Percentiles rank a stretch among this genome's conserved stretches.
Evolutionary conservation across 208 protist species (phyloP).

Genomic region (Wallacemonas collosoma): DNA sequence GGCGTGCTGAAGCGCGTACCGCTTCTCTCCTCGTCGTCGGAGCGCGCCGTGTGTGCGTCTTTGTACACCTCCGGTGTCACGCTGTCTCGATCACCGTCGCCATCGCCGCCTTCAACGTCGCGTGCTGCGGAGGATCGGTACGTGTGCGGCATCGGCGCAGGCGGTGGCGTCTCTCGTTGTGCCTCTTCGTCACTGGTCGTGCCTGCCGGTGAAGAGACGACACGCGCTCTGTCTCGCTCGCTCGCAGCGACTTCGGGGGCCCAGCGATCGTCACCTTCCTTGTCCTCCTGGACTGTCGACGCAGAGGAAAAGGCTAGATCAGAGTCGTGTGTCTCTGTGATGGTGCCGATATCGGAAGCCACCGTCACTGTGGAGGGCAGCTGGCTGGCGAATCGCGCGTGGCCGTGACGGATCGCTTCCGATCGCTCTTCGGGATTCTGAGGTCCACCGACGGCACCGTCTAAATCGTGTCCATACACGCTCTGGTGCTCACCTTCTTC

Average conservation of each 20-base stretch:
- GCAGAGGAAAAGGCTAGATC: neutral
- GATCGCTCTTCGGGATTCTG: neutral
- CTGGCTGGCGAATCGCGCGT: neutral
- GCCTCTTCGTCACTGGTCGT: neutral
- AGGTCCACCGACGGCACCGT: neutral
- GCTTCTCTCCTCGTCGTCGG: no score
- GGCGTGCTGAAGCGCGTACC: no score
- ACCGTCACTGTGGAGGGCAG: slow-evolving; percentile 4
- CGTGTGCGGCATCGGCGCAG: neutral
- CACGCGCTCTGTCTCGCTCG: neutral
- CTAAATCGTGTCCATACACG: neutral
- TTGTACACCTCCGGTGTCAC: neutral
- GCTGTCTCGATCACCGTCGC: no score
- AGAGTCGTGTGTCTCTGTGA: neutral
- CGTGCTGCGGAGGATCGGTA: no score
- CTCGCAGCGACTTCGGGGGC: neutral
- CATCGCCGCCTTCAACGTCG: no score
- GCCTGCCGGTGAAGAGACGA: neutral
- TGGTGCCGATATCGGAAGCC: neutral
- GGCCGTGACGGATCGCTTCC: neutral
- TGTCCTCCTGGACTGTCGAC: neutral
- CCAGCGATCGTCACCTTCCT: neutral
- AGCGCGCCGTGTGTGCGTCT: no score
- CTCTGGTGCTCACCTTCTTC: neutral
- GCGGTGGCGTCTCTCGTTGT: neutral